Evolutionary conservation across 2,329 filamentous ascomycete genomes (phyloP).

Genomic region (Beauveria australis): DNA sequence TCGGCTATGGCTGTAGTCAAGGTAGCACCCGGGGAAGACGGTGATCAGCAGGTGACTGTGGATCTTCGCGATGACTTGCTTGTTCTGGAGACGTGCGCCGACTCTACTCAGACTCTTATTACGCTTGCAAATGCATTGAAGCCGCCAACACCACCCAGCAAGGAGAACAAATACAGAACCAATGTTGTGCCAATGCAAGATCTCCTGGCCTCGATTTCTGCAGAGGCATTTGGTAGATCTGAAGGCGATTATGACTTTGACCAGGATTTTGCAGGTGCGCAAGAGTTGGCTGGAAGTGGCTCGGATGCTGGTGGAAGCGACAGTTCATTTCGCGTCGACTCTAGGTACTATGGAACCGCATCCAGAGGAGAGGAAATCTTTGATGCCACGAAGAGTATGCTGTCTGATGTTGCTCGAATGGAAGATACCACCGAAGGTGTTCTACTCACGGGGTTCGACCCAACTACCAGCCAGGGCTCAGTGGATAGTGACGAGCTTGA

Average conservation of each 20-base stretch:
- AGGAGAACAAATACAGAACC: conserved; percentile 77
- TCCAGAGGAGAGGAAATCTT: conserved; percentile 39
- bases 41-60: conserved; percentile 63
- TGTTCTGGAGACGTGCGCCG: conserved; percentile 89
- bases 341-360: conserved; percentile 40
- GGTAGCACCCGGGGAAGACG: conserved; percentile 44
- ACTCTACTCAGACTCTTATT: conserved; percentile 90
- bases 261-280: conserved; percentile 50
- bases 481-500: conserved; percentile 55
- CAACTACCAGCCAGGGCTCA: conserved; percentile 25
- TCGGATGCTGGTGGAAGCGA: conserved; percentile 26
- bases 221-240: conserved; percentile 65
- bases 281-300: conserved; percentile 36
- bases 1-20: conserved; percentile 64
- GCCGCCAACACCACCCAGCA: conserved; percentile 75
- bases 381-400: conserved; percentile 32
- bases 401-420: conserved; percentile 23
- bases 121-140: conserved; percentile 69
- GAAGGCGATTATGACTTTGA: conserved; percentile 56
- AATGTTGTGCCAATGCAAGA: conserved; percentile 79
- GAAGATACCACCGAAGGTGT: conserved; percentile 30
- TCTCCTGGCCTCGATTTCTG: conserved; percentile 82
- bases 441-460: conserved; percentile 25
- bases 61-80: conserved; percentile 80
- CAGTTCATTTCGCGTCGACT: conserved; percentile 30